Conservation (phyloP, 306 rosid species). For the Vigna trinervia region DNA sequence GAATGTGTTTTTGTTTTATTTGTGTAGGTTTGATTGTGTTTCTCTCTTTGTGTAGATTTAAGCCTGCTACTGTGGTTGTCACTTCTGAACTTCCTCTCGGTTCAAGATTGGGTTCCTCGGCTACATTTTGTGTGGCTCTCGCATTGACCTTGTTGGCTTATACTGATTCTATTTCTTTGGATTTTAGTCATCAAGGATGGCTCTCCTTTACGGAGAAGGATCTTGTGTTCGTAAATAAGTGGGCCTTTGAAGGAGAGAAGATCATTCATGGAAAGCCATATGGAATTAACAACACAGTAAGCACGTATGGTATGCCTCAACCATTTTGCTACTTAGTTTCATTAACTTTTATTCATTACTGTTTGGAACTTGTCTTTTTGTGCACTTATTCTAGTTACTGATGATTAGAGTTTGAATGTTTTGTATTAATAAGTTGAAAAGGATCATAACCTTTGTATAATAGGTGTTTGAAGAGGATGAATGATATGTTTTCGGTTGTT, state of each 20-base stretch:
- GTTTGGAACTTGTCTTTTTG: constrained; percentile 15
- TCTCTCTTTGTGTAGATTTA: constrained; percentile 55
- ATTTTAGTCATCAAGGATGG: constrained; percentile 73
- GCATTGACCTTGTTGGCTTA: constrained; percentile 75
- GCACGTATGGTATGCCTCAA: constrained; percentile 76
- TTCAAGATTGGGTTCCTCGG: constrained; percentile 95
- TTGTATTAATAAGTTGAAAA: not conserved
- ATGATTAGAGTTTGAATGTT: constrained; percentile 9
- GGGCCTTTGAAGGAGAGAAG: constrained; percentile 99
- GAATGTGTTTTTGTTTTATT: not conserved
- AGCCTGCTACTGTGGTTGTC: constrained; percentile 81
- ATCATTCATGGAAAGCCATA: constrained; percentile 96
- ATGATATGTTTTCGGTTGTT: constrained; percentile 4
- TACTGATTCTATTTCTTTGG: constrained; percentile 64
- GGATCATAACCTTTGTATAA: not conserved
- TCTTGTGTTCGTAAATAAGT: constrained; percentile 77
- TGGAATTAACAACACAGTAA: constrained; percentile 93
- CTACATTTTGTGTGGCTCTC: constrained; percentile 79
- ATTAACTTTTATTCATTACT: not conserved
- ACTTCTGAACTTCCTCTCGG: constrained; percentile 93
- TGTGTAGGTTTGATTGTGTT: constrained; percentile 4
- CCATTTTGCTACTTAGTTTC: constrained; percentile 25
- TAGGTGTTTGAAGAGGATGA: not conserved
- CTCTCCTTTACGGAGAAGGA: constrained; percentile 60
- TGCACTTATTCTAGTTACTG: not conserved